Evolutionary conservation across 441 rosid species (phyloP), one percentile per base, ranked within the genome.

Genomic region (Aleurites moluccanus): DNA sequence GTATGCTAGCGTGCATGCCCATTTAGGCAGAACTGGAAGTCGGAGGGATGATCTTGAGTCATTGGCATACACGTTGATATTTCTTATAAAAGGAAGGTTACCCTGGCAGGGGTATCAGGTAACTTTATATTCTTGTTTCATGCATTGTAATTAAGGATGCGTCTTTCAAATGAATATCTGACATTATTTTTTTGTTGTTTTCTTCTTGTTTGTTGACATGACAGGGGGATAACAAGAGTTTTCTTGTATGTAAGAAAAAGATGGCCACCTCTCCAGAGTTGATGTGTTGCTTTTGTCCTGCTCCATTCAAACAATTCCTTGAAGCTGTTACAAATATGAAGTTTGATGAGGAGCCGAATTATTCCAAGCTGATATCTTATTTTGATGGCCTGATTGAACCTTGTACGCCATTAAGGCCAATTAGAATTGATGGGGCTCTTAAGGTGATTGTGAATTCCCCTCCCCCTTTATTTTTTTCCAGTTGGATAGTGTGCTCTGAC

Each of bases 51-150:
- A 93, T 83, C 92, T 93, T 3, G 97, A 91, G 83, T 93, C 98
- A 53, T 81, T 93, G 85, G 97, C 98, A 11, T 93, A 93, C 79
- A 91, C 97, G 21, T 83, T 91, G 79, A 88, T 93, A 80, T 93
- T 93, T 85, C 90, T 93, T 47, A 80, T 93, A 72, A 88, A 82
- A 77, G 98, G 98, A 80, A 86, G 93, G 77, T 82, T 93, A 73
- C 98, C 98, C 9, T 93, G 97, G 97, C 98, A 93, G 83, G 98
- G 98, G 16, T 93, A 88, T 77, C 95, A 93, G 85, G 98, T 88
- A 50, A 75, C 71, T 60, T 79, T 68, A 10, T 56, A 59, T 65
- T 80, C 5, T 47, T 20, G 28, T 42, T 56, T 50, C 5, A 8
- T 73, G n/a, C 55, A 52, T 28, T 64, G 45, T 38, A 14, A 47